Base-by-base conservation (phyloP, 495 filamentous ascomycete genomes). In the Antarctomyces pellizariae region DNA sequence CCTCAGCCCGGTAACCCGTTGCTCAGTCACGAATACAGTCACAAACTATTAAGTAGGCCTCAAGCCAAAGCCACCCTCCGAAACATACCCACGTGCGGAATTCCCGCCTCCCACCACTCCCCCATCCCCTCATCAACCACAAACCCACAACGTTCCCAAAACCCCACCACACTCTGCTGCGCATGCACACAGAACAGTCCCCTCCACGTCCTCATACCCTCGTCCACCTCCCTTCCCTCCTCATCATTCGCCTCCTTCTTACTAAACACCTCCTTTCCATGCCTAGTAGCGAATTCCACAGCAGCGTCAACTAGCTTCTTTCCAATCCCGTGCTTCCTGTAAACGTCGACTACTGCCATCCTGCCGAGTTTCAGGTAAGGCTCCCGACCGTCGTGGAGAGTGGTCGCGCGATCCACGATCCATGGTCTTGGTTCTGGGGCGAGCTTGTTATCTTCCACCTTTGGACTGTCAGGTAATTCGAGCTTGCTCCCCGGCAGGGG, bases 1-100 rank as follows among this genome's bases (percentile, higher is more conserved):
- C n/a, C n/a, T n/a, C n/a, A n/a, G n/a, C n/a, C n/a, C n/a, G n/a
- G n/a, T n/a, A n/a, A n/a, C n/a, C n/a, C n/a, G n/a, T n/a, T n/a
- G n/a, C n/a, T n/a, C n/a, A n/a, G n/a, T n/a, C n/a, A n/a, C n/a
- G n/a, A n/a, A n/a, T n/a, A n/a, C n/a, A n/a, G n/a, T n/a, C n/a
- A n/a, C n/a, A n/a, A n/a, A n/a, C n/a, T n/a, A n/a, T n/a, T n/a
- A n/a, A n/a, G n/a, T n/a, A n/a, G n/a, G n/a, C n/a, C n/a, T n/a
- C n/a, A n/a, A n/a, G n/a, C n/a, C n/a, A n/a, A n/a, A n/a, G n/a
- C n/a, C 19, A 57, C 27, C 9, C 58, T 43, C 22, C 35, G 31
- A 29, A 56, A 84, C 78, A 90, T 84, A 8, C 72, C 78, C 16
- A 82, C 61, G 59, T 91, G 83, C 38, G 60, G 55, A 36, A 90